Percentiles rank a stretch among this genome's conserved stretches.
Evolutionary conservation across 2,329 filamentous ascomycete genomes (phyloP).

Genomic region (Scedosporium aurantiacum): DNA sequence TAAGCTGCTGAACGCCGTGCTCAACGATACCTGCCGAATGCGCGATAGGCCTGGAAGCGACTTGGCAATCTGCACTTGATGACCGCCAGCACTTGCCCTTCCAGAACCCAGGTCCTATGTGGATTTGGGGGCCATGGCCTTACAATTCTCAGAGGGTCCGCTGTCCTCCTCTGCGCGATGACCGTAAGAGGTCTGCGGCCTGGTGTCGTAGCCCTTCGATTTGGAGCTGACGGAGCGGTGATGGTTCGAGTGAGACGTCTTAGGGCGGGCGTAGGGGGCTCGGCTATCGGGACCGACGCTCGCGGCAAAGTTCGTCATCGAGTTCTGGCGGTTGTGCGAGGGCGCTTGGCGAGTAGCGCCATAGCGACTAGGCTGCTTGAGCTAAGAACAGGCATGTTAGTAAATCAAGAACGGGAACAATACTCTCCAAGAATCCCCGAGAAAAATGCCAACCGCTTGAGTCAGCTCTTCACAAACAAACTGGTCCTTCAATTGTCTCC

Average conservation of each 20-base stretch:
- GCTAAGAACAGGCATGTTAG: not conserved
- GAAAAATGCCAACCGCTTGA: not conserved
- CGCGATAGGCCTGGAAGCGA: constrained; percentile 17
- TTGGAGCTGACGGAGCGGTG: constrained; percentile 34
- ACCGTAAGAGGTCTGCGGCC: constrained; percentile 29
- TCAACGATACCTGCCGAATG: constrained; percentile 34
- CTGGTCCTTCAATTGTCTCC: not conserved
- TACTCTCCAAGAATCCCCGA: not conserved
- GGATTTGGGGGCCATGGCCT: constrained; percentile 10
- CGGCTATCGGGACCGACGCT: constrained; percentile 46
- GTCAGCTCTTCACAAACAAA: not conserved
- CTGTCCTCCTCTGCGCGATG: constrained; percentile 25
- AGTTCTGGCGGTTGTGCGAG: constrained; percentile 6
- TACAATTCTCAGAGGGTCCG: constrained; percentile 23
- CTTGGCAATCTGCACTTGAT: constrained; percentile 15
- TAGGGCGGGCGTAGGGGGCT: constrained; percentile 33
- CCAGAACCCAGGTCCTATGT: not conserved
- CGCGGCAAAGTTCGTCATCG: constrained; percentile 37
- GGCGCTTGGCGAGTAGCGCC: constrained; percentile 7
- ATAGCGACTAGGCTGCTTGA: constrained; percentile 4
- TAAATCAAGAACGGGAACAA: not conserved
- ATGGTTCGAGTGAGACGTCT: constrained; percentile 35
- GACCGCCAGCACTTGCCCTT: not conserved
- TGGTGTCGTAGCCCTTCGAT: constrained; percentile 8
- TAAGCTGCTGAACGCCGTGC: constrained; percentile 25